Base-by-base conservation (phyloP, 345 rosid genomes). In the Brassica carinata region DNA sequence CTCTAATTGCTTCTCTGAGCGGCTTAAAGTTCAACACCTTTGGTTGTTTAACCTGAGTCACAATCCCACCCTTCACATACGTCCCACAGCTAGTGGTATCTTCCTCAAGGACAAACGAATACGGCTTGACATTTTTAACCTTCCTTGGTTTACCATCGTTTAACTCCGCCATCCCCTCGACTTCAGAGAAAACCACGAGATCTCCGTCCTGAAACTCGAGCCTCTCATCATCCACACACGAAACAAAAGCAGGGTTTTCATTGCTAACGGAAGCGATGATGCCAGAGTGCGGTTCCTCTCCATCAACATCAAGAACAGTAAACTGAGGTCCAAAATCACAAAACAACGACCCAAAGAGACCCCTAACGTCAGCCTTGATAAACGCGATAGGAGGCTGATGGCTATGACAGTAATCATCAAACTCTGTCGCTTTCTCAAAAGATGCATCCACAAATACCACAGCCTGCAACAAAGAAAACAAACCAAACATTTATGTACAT, bases 61-160 rank as follows among this genome's bases (percentile, higher is more conserved):
- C 97, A 75, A 93, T 93, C 69, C 98, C 98, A 76, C 98, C 97
- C 85, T 86, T 93, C 72, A 85, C 85, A 83, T 93, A 89, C 5
- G 85, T 36, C 57, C 91, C 86, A 81, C 79, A 89, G 64, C 73
- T 83, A 6, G 89, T 65, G 69, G 95, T 87, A 73, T 93, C 97
- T 85, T 91, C 95, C 36, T 93, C 98, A 7, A 93, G 88, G 71
- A 15, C 71, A 77, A 93, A 93, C 34, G 98, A 93, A 79, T 83
- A 88, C 10, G 97, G 94, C 79, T 89, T 88, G 19, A 90, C 87
- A 69, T 77, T 90, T 81, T 86, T 90, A 67, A 93, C 78, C 82
- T 87, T 91, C 84, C 98, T 93, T 26, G 95, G 98, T 48, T 82
- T 93, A 9, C 95, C 97, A 88, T 93, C 98, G 87, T 93, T 91